Conservation (phyloP, 495 filamentous ascomycete species). For the Talaromyces proteolyticus region DNA sequence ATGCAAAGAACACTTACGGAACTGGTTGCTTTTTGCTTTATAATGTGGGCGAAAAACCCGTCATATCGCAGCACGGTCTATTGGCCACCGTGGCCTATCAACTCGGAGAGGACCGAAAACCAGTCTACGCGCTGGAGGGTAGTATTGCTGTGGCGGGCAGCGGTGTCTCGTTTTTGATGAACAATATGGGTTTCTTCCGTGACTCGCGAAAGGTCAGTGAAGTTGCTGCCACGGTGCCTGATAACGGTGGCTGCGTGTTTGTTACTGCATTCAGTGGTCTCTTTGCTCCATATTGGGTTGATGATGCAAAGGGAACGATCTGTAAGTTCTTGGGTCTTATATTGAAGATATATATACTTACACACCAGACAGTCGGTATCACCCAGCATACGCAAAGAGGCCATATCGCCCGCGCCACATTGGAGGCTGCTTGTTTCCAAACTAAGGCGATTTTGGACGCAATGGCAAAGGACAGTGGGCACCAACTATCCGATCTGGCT, state of each 20-base stretch:
- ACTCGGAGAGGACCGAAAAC: conserved; percentile 56
- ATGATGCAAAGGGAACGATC: conserved; percentile 88
- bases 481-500: conserved; percentile 68
- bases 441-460: conserved; percentile 91
- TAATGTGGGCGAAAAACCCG: conserved; percentile 85
- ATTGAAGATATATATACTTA: not conserved
- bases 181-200: conserved; percentile 78
- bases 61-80: conserved; percentile 83
- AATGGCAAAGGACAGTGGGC: conserved; percentile 87
- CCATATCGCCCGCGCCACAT: conserved; percentile 90
- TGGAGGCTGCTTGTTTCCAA: conserved; percentile 94
- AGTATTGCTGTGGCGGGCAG: conserved; percentile 88
- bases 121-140: conserved; percentile 88
- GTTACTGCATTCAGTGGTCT: conserved; percentile 95
- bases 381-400: conserved; percentile 87
- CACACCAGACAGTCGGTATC: conserved; percentile 60
- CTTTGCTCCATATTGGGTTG: conserved; percentile 97
- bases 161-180: conserved; percentile 82
- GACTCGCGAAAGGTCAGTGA: conserved; percentile 72
- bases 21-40: conserved; percentile 94
- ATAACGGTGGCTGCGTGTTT: conserved; percentile 90
- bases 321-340: conserved; percentile 43
- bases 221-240: conserved; percentile 70
- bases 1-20: conserved; percentile 95
- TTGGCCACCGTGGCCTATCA: conserved; percentile 74